Evolutionary conservation across 306 rosid species (phyloP).

Genomic region (Vicia faba): DNA sequence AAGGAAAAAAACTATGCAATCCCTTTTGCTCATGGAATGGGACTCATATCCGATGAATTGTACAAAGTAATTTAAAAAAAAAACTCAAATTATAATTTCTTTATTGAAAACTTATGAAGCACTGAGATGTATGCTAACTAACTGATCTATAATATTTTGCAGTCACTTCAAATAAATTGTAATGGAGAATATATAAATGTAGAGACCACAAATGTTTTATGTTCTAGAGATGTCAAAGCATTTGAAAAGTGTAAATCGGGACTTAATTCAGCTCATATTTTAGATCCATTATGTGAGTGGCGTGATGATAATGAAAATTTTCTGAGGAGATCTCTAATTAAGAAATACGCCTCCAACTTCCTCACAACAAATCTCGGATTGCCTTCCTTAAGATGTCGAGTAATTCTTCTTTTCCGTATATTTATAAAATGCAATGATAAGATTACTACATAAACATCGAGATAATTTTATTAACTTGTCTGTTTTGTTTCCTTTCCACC

Average conservation of each 20-base stretch:
- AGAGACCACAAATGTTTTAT: slow-evolving; percentile 40
- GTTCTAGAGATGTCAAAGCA: slow-evolving; percentile 38
- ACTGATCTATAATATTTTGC: background rate
- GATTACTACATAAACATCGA: background rate
- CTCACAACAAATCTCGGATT: slow-evolving; percentile 23
- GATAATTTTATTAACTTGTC: background rate
- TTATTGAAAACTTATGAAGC: background rate
- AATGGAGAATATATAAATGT: slow-evolving; percentile 42
- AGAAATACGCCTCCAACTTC: slow-evolving; percentile 2
- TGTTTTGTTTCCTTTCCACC: slow-evolving; percentile 3
- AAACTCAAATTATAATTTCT: background rate
- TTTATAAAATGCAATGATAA: background rate
- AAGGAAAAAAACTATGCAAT: background rate
- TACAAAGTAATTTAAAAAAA: slow-evolving; percentile 37
- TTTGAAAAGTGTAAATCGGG: slow-evolving; percentile 35
- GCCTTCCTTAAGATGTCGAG: slow-evolving; percentile 47
- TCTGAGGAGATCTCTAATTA: slow-evolving; percentile 41
- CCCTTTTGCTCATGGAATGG: slow-evolving; percentile 65
- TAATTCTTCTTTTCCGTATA: slow-evolving; percentile 17
- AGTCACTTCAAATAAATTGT: slow-evolving; percentile 58
- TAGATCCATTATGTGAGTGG: slow-evolving; percentile 42
- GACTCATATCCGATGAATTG: slow-evolving; percentile 65
- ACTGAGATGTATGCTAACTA: background rate
- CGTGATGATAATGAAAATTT: background rate
- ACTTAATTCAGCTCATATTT: slow-evolving; percentile 32